These are phyloP conservation scores for Silene coronaria DNA, from an alignment of 179 eudicot species.

Conservation along the genomic window DNA sequence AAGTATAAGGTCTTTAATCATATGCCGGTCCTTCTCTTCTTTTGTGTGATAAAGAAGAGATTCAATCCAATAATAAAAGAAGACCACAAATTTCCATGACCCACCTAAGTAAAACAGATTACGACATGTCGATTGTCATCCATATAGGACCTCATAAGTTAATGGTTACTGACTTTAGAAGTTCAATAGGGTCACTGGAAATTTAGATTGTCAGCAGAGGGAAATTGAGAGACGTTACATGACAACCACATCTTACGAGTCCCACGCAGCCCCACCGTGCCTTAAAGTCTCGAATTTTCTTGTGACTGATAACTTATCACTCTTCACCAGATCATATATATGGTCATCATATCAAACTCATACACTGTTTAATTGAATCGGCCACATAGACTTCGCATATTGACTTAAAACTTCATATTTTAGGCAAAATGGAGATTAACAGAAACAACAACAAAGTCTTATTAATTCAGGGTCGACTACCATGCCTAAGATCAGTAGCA, in stretches of 20 bases:
- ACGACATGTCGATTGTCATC: constrained; percentile 3
- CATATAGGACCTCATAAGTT: background rate
- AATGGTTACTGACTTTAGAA: constrained; percentile 2
- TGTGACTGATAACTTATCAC: constrained; percentile 11
- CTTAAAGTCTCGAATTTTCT: background rate
- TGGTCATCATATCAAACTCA: background rate
- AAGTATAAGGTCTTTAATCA: background rate
- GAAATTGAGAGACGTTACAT: background rate
- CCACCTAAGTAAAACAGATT: constrained; percentile 1
- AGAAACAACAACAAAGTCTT: too few species aligned
- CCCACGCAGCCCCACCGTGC: constrained; percentile 6
- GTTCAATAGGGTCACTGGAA: constrained; percentile 13
- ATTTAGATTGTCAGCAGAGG: background rate
- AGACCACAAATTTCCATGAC: constrained; percentile 9
- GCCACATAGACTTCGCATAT: background rate
- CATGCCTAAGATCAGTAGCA: too few species aligned
- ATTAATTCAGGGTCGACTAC: too few species aligned
- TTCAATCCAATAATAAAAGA: background rate
- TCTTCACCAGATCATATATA: background rate
- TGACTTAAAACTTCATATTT: too few species aligned
- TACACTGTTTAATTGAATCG: background rate
- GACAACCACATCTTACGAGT: constrained; percentile 3
- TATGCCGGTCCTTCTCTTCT: background rate
- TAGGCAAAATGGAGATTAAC: too few species aligned
- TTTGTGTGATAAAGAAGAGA: constrained; percentile 6